Evolutionary conservation across 2,329 filamentous ascomycete genomes (phyloP), one percentile per base, ranked within the genome.

Genomic region (Colletotrichum costaricense): DNA sequence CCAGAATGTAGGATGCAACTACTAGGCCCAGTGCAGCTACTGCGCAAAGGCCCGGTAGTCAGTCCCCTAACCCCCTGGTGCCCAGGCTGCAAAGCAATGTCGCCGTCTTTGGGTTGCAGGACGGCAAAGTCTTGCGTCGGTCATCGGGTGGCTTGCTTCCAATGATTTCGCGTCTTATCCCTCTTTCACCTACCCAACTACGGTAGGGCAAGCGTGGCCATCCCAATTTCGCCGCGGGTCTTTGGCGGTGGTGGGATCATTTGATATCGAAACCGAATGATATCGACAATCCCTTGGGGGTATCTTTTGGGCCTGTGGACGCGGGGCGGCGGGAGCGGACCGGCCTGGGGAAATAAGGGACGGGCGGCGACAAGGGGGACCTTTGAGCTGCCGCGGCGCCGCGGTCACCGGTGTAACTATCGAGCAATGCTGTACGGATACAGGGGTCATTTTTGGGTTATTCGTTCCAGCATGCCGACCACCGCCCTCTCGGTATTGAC

Each of bases 291-390:
- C 6, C 52, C n/a, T 62, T 26, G 9, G n/a, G 12, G 65, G 4
- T 4, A 49, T 49, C n/a, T 49, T 28, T 30, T 62, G 35, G 38
- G n/a, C 49, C n/a, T 33, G 28, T 35, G 58, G 55, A 46, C 66
- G 66, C 70, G 60, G 70, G 70, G 55, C 28, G 28, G 14, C 70
- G 66, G 70, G 66, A 73, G 60, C 67, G 67, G 67, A 65, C 70
- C 70, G 70, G 42, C 42, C 54, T 70, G 66, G 67, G 66, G 70
- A 73, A 70, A 59, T 59, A 30, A 65, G 68, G 60, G 60, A 65
- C 68, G 33, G 54, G 28, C 67, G 49, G 24, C 70, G 54, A 38
- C 63, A 59, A 57, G 62, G 35, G 22, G n/a, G 16, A 35, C 26
- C n/a, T 35, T 49, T 28, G 59, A 69, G 54, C 49, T 65, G 22